Evolutionary conservation across 345 rosid genomes (phyloP).

Genomic region (Euphorbia peplus): DNA sequence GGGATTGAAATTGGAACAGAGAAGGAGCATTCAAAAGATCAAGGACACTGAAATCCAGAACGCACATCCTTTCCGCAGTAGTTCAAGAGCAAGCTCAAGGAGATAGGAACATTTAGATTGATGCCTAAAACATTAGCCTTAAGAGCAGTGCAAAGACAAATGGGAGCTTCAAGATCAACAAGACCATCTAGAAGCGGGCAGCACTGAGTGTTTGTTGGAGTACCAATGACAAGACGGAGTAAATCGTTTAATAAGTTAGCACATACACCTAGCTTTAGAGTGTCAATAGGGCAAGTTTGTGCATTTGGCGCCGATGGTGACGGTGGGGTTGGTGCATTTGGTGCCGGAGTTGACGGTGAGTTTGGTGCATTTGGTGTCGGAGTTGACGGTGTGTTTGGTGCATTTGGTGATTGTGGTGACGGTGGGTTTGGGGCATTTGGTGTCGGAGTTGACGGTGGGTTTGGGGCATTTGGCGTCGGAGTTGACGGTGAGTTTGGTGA

Average conservation of each 20-base stretch:
- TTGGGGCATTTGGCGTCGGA: slow-evolving; percentile 13
- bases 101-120: slow-evolving; percentile 21
- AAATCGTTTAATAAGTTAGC: slow-evolving; percentile 6
- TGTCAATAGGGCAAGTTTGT: slow-evolving; percentile 9
- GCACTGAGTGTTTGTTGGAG: slow-evolving; percentile 10
- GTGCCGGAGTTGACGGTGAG: too few species aligned
- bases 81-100: slow-evolving; percentile 20
- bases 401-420: too few species aligned
- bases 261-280: slow-evolving; percentile 19
- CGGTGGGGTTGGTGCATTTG: too few species aligned
- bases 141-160: slow-evolving; percentile 26
- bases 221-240: slow-evolving; percentile 6
- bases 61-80: slow-evolving; percentile 21
- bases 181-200: slow-evolving; percentile 7
- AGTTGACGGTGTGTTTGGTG: background rate
- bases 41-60: slow-evolving; percentile 17
- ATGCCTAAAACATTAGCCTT: slow-evolving; percentile 10
- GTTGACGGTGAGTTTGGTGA: background rate
- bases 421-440: too few species aligned
- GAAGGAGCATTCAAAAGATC: background rate
- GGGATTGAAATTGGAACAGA: background rate
- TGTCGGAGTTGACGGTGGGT: slow-evolving; percentile 1
- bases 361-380: background rate
- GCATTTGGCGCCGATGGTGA: too few species aligned
- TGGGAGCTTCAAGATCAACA: slow-evolving; percentile 13